Evolutionary conservation across 768 basidiomycete genomes (phyloP).

Genomic region (Lactarius hatsudake): DNA sequence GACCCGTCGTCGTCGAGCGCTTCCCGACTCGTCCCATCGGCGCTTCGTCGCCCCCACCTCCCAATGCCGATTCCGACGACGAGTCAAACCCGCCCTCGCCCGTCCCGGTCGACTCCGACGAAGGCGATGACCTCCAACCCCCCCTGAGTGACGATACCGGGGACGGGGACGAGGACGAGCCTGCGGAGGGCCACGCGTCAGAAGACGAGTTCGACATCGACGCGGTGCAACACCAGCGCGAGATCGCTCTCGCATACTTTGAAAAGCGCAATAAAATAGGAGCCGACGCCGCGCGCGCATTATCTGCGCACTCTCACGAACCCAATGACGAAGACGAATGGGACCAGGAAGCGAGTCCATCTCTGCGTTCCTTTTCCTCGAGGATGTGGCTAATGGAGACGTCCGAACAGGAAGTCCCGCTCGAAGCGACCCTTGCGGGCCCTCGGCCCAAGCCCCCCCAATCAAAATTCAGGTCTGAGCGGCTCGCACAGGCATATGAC

Average conservation of each 20-base stretch:
- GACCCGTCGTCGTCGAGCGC: conserved; percentile 67
- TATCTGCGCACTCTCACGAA: conserved; percentile 46
- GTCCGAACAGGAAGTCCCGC: conserved; percentile 40
- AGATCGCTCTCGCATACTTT: conserved; percentile 70
- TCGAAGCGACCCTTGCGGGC: conserved; percentile 42
- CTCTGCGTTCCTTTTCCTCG: background rate
- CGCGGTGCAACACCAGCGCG: conserved; percentile 65
- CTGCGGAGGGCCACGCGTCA: conserved; percentile 40
- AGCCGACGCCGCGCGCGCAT: conserved; percentile 48
- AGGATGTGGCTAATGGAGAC: conserved; percentile 3
- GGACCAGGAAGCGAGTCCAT: conserved; percentile 43
- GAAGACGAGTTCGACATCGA: conserved; percentile 60
- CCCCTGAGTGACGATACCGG: conserved; percentile 24
- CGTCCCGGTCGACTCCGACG: conserved; percentile 33
- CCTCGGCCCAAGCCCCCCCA: conserved; percentile 47
- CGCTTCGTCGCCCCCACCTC: conserved; percentile 28
- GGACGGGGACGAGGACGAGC: conserved; percentile 28
- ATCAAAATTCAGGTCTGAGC: conserved; percentile 65
- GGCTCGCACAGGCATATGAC: conserved; percentile 27
- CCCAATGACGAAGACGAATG: conserved; percentile 39
- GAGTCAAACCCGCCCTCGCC: conserved; percentile 48
- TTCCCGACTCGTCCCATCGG: conserved; percentile 36
- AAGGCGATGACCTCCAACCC: conserved; percentile 30
- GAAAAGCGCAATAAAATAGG: conserved; percentile 57
- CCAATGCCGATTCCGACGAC: conserved; percentile 60